phyloP scores from a whole-genome alignment of 2,329 filamentous ascomycete genomes.

The Talaromyces funiculosus region DNA sequence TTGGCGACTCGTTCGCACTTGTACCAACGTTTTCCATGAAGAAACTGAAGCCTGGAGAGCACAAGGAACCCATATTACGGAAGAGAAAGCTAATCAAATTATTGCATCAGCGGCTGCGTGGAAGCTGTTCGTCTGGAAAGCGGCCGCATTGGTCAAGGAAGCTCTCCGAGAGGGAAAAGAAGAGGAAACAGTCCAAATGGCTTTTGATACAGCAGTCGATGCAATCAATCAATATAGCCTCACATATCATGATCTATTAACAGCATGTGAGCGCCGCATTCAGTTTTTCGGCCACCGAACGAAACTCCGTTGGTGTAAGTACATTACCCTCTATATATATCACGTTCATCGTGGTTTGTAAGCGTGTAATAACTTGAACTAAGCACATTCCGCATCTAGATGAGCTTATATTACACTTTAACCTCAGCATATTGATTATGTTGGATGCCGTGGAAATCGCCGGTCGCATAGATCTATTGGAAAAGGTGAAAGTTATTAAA shows the following conservation, averaged over 20 bases:
- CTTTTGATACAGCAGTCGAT: constrained; percentile 23
- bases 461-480: constrained; percentile 22
- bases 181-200: constrained; percentile 23
- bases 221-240: constrained; percentile 24
- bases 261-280: constrained; percentile 24
- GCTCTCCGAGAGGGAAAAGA: constrained; percentile 28
- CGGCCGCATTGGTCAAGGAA: constrained; percentile 27
- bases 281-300: constrained; percentile 26
- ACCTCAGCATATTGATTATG: constrained; percentile 25
- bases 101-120: constrained; percentile 25
- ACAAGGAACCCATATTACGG: constrained; percentile 21
- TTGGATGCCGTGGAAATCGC: constrained; percentile 25
- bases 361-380: neutral
- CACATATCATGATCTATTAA: constrained; percentile 24
- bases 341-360: neutral
- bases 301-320: constrained; percentile 30
- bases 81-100: constrained; percentile 25
- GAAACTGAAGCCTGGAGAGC: constrained; percentile 23
- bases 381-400: constrained; percentile 10
- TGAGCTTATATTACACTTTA: constrained; percentile 26
- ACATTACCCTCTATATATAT: neutral
- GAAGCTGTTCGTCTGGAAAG: constrained; percentile 27
- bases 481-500: constrained; percentile 18
- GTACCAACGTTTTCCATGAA: constrained; percentile 24
- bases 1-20: constrained; percentile 25